Conservation (phyloP, 345 rosid genomes). For the Populus nigra region DNA sequence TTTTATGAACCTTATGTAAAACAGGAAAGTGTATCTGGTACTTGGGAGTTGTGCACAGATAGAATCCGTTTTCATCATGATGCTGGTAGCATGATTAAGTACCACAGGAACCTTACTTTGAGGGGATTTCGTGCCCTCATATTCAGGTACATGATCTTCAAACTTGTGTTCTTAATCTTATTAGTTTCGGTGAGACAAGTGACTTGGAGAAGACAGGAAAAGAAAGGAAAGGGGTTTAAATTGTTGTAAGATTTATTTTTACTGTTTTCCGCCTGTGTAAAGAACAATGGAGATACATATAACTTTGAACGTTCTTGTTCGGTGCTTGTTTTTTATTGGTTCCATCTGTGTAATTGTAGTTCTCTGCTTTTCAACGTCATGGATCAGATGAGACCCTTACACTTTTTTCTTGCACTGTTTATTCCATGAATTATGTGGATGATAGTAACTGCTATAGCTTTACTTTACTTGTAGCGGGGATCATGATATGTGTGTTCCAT, state of each 20-base stretch:
- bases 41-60: slow-evolving; percentile 53
- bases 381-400: background rate
- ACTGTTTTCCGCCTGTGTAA: background rate
- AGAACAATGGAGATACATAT: too few relatives aligned
- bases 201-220: background rate
- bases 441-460: background rate
- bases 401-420: background rate
- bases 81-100: slow-evolving; percentile 77
- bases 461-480: slow-evolving; percentile 56
- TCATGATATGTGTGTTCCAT: slow-evolving; percentile 95
- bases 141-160: slow-evolving; percentile 50
- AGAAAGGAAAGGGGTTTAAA: background rate
- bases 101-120: slow-evolving; percentile 76
- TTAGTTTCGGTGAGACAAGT: too few relatives aligned
- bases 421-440: background rate
- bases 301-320: background rate
- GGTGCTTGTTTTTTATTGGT: too few relatives aligned
- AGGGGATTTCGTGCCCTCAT: slow-evolving; percentile 73
- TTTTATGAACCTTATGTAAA: slow-evolving; percentile 1
- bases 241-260: background rate
- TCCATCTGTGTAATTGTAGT: too few relatives aligned
- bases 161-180: background rate
- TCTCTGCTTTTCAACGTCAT: background rate
- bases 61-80: slow-evolving; percentile 38
- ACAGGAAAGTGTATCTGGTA: slow-evolving; percentile 46